Evolutionary conservation across 2,329 filamentous ascomycete genomes (phyloP).

Genomic region (Cyphellophora europaea): DNA sequence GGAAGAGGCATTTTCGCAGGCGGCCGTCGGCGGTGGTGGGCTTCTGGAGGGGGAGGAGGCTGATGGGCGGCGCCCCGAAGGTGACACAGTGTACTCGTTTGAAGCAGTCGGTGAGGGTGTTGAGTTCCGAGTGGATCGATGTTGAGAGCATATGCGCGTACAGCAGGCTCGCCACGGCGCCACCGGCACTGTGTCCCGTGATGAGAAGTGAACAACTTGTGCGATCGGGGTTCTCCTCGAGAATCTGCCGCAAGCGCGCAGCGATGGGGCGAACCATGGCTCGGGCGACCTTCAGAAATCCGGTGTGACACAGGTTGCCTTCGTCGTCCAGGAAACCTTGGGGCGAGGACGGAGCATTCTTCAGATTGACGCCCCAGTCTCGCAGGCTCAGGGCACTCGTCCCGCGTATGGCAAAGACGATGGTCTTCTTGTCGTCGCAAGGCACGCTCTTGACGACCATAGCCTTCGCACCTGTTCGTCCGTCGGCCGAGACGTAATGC

Average conservation of each 20-base stretch:
- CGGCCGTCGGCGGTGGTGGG: slow-evolving; percentile 34
- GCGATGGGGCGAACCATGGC: slow-evolving; percentile 69
- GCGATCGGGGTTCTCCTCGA: slow-evolving; percentile 62
- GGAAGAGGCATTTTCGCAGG: slow-evolving; percentile 61
- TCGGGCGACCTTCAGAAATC: slow-evolving; percentile 66
- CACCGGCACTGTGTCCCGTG: slow-evolving; percentile 79
- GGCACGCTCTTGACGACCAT: slow-evolving; percentile 77
- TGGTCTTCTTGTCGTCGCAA: slow-evolving; percentile 66
- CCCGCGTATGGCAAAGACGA: slow-evolving; percentile 77
- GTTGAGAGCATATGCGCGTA: slow-evolving; percentile 70
- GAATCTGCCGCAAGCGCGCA: slow-evolving; percentile 55
- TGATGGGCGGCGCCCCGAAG: slow-evolving; percentile 74
- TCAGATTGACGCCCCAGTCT: slow-evolving; percentile 80
- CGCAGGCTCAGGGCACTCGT: slow-evolving; percentile 58
- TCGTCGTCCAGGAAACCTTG: slow-evolving; percentile 65
- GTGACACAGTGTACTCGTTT: slow-evolving; percentile 74
- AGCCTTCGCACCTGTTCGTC: slow-evolving; percentile 66
- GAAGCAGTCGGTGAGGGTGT: slow-evolving; percentile 59
- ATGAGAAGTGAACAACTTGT: slow-evolving; percentile 64
- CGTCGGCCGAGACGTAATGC: slow-evolving; percentile 62
- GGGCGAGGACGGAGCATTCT: slow-evolving; percentile 57
- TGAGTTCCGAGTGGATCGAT: slow-evolving; percentile 57
- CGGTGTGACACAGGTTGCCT: slow-evolving; percentile 69
- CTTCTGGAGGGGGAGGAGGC: slow-evolving; percentile 57
- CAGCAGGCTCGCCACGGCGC: slow-evolving; percentile 69